phyloP scores from a whole-genome alignment of 202 grass and related monocot genomes.

The Carex arenaria region DNA sequence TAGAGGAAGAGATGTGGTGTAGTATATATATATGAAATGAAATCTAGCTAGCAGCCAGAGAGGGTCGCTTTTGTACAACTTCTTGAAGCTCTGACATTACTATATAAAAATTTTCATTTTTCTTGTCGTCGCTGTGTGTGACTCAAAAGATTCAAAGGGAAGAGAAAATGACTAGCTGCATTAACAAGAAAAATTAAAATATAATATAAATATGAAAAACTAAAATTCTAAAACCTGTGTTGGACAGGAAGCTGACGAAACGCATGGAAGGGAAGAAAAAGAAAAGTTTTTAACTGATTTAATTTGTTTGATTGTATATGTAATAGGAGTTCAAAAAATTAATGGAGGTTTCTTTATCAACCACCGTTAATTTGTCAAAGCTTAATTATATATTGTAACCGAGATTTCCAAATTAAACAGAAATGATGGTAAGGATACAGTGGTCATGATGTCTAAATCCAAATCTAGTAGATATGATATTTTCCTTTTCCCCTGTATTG shows the following conservation, averaged over 20 bases:
- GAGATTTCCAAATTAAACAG: not conserved
- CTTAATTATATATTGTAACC: not conserved
- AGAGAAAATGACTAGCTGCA: not conserved
- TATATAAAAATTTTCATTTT: not conserved
- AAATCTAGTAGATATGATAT: not conserved
- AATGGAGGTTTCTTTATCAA: too few relatives aligned
- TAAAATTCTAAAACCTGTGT: not conserved
- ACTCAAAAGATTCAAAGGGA: not conserved
- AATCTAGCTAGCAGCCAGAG: not conserved
- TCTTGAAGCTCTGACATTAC: not conserved
- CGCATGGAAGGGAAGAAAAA: too few relatives aligned
- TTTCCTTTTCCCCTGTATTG: not conserved
- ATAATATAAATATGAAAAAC: not conserved
- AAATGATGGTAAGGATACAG: not conserved
- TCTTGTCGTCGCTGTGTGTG: slow-evolving; percentile 4
- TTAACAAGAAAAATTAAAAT: not conserved
- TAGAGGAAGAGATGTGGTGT: too few relatives aligned
- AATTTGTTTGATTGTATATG: too few relatives aligned
- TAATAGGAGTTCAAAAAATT: too few relatives aligned
- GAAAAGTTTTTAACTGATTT: too few relatives aligned
- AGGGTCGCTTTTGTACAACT: not conserved
- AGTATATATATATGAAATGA: too few relatives aligned
- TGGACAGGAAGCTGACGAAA: too few relatives aligned
- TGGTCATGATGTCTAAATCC: not conserved
- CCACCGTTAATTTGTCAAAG: too few relatives aligned